These are phyloP conservation scores for Erysimum pusillum DNA, from an alignment of 441 rosid genomes.

Conservation along the genomic window DNA sequence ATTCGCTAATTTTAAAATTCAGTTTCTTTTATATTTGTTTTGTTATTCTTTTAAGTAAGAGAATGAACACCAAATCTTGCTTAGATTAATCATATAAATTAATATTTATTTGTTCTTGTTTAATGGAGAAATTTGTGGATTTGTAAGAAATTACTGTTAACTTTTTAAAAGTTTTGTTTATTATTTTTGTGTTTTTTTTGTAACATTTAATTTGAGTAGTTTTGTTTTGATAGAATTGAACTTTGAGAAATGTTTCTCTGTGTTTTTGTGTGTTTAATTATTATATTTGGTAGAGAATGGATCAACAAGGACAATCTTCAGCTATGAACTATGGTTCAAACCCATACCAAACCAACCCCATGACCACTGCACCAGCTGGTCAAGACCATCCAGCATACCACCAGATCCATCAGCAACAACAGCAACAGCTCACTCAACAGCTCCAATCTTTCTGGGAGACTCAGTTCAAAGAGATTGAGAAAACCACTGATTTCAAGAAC, in stretches of 20 bases:
- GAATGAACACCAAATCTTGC: too few species aligned
- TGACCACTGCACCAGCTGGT: constrained; percentile 55
- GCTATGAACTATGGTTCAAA: constrained; percentile 67
- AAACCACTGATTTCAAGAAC: constrained; percentile 74
- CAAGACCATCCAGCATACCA: constrained; percentile 75
- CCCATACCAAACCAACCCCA: constrained; percentile 71
- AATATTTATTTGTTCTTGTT: too few species aligned
- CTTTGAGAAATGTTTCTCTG: neutral
- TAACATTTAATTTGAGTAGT: too few species aligned
- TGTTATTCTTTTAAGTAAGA: too few species aligned
- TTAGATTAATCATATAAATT: too few species aligned
- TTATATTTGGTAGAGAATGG: constrained; percentile 58
- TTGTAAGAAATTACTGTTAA: neutral
- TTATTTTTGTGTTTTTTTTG: too few species aligned
- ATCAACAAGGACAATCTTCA: constrained; percentile 78
- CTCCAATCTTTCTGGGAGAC: constrained; percentile 75
- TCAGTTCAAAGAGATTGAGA: constrained; percentile 75
- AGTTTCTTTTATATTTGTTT: too few species aligned
- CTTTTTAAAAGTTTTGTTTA: neutral
- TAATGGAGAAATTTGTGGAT: too few species aligned
- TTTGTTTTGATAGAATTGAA: neutral
- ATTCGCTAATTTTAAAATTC: neutral
- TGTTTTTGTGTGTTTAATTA: neutral
- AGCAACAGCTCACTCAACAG: constrained; percentile 80
- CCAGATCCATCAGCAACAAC: constrained; percentile 81